A percentile compares a stretch with the other conserved stretches of the same genome.
Evolutionary conservation across 129 eudicot genomes (phyloP).

Genomic region (Pseudognaphalium luteoalbum): DNA sequence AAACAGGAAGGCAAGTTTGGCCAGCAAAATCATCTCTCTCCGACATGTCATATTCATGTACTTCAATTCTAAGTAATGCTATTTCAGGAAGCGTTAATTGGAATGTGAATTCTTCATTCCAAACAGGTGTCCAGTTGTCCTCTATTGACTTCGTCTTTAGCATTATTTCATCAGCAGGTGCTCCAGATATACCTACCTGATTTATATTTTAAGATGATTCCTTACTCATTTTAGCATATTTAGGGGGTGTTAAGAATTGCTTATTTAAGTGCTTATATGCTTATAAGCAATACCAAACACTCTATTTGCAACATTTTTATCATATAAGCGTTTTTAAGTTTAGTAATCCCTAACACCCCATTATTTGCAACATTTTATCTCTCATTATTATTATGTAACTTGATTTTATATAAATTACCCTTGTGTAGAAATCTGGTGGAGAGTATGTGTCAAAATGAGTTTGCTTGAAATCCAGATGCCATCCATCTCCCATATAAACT

Average conservation of each 20-base stretch:
- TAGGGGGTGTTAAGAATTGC: no score
- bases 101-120: conserved; percentile 82
- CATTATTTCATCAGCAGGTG: conserved; percentile 64
- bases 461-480: conserved; percentile 84
- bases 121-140: conserved; percentile 78
- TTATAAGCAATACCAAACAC: no score
- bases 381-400: neutral
- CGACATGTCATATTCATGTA: conserved; percentile 71
- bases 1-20: conserved; percentile 81
- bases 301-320: no score
- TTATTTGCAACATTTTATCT: neutral
- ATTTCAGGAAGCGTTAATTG: conserved; percentile 80
- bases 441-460: conserved; percentile 86
- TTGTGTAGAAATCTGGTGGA: conserved; percentile 91
- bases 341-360: no score
- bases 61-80: conserved; percentile 83
- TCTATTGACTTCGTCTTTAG: conserved; percentile 57
- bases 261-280: no score
- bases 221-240: no score
- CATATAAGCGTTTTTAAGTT: no score
- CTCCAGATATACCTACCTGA: conserved; percentile 89
- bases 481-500: conserved; percentile 92
- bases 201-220: neutral
- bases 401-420: conserved; percentile 40
- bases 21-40: conserved; percentile 90